A percentile compares a stretch with the other conserved stretches of the same genome.
phyloP scores from a whole-genome alignment of 306 rosid genomes.

The Ziziphus jujuba region DNA sequence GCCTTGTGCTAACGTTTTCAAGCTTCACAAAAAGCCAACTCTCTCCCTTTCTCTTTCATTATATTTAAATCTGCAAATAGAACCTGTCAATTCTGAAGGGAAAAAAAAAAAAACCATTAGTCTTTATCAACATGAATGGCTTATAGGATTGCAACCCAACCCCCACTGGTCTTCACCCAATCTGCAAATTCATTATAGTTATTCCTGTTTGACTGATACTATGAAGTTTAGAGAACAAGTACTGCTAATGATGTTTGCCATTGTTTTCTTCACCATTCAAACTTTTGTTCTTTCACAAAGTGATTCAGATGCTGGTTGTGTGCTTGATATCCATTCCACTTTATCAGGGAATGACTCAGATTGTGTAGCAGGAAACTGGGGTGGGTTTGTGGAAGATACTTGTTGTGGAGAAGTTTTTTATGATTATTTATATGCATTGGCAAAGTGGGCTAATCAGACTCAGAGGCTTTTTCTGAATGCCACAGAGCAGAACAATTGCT shows the following conservation, averaged over 20 bases:
- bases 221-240: constrained; percentile 22
- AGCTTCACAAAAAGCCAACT: not conserved
- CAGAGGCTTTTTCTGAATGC: constrained; percentile 42
- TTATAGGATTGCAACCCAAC: no score
- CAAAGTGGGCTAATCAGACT: constrained; percentile 44
- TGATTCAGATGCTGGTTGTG: constrained; percentile 26
- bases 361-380: constrained; percentile 46
- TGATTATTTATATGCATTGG: constrained; percentile 52
- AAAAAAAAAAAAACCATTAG: no score
- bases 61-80: no score
- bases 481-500: constrained; percentile 46
- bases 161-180: not conserved
- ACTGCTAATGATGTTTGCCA: constrained; percentile 10
- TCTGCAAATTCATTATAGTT: constrained; percentile 14
- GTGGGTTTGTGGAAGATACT: constrained; percentile 44
- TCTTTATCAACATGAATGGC: no score
- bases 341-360: constrained; percentile 30
- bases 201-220: constrained; percentile 11
- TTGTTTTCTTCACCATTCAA: constrained; percentile 19
- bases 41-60: no score
- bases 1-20: not conserved
- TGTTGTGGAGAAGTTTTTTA: constrained; percentile 44
- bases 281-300: constrained; percentile 29
- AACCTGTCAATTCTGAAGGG: no score
- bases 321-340: constrained; percentile 40